These are phyloP conservation scores for Colletotrichum salicis DNA, from an alignment of 2,329 filamentous ascomycete species.

Conservation along the genomic window DNA sequence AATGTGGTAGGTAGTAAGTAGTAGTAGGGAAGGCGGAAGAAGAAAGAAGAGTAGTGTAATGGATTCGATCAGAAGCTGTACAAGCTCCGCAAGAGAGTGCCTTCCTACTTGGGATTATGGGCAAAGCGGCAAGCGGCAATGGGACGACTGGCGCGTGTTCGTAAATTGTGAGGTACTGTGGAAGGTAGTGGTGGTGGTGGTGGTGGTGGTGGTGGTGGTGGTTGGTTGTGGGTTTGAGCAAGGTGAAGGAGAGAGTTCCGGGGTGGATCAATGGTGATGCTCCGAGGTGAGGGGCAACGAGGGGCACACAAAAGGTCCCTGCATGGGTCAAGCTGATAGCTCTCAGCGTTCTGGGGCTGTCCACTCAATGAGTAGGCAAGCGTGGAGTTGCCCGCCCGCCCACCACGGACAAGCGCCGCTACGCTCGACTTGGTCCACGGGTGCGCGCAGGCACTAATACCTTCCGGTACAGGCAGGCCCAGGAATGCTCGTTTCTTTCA, in stretches of 20 bases:
- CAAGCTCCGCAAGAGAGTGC: conserved; percentile 26
- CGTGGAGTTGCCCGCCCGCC: neutral
- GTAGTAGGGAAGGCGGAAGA: neutral
- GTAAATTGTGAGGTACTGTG: too few relatives aligned
- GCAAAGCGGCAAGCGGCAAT: conserved; percentile 26
- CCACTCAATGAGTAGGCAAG: conserved; percentile 4
- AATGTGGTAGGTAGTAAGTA: neutral
- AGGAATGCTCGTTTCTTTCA: neutral
- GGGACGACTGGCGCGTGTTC: conserved; percentile 16
- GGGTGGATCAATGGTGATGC: conserved; percentile 26
- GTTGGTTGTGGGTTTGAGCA: conserved; percentile 9
- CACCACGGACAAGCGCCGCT: neutral
- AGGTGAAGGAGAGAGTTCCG: conserved; percentile 15
- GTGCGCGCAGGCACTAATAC: conserved; percentile 5
- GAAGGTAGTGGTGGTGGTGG: neutral
- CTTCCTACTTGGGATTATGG: conserved; percentile 32
- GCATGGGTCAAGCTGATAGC: conserved; percentile 32
- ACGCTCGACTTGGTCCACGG: neutral
- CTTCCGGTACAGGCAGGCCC: conserved; percentile 4
- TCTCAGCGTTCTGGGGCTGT: neutral
- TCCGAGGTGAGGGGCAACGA: conserved; percentile 36
- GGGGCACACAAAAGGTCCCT: conserved; percentile 36
- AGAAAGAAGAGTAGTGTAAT: conserved; percentile 1
- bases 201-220: too few relatives aligned
- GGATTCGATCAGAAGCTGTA: conserved; percentile 14